Evolutionary conservation across 495 filamentous ascomycete species (phyloP).

Genomic region (Penicillium waksmanii): DNA sequence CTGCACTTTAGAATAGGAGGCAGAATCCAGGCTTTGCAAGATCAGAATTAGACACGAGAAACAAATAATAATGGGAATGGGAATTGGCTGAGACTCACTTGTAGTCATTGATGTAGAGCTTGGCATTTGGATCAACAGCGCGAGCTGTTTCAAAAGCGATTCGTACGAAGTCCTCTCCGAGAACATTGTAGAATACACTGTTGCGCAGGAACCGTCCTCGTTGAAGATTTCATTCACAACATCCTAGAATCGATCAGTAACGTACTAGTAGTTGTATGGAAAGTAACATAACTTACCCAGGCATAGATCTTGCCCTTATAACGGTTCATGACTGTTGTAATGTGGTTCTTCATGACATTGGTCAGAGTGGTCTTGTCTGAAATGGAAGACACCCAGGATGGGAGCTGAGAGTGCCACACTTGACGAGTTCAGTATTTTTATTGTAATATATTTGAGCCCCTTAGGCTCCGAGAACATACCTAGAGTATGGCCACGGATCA

Average conservation of each 20-base stretch:
- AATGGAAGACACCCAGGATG: conserved; percentile 50
- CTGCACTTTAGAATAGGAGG: conserved; percentile 56
- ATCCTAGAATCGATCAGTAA: conserved; percentile 47
- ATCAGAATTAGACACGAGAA: background rate
- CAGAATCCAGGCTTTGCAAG: conserved; percentile 37
- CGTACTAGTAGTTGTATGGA: background rate
- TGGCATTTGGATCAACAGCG: conserved; percentile 57
- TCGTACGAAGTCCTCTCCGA: conserved; percentile 60
- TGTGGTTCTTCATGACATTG: conserved; percentile 48
- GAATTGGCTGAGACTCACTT: conserved; percentile 27
- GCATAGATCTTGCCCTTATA: conserved; percentile 56
- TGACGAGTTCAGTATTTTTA: conserved; percentile 10
- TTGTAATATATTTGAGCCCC: background rate
- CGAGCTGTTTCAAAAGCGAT: conserved; percentile 61
- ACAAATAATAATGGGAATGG: background rate
- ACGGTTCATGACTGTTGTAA: conserved; percentile 54
- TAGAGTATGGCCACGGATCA: conserved; percentile 55
- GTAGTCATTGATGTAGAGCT: conserved; percentile 69
- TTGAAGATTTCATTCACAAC: conserved; percentile 74
- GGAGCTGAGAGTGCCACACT: conserved; percentile 60
- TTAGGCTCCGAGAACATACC: conserved; percentile 21
- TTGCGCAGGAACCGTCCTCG: conserved; percentile 65
- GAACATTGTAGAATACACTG: conserved; percentile 57
- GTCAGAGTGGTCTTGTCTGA: conserved; percentile 48
- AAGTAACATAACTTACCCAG: conserved; percentile 39